phyloP scores from a whole-genome alignment of 2,329 filamentous ascomycete genomes.

The Claviceps maximensis region DNA sequence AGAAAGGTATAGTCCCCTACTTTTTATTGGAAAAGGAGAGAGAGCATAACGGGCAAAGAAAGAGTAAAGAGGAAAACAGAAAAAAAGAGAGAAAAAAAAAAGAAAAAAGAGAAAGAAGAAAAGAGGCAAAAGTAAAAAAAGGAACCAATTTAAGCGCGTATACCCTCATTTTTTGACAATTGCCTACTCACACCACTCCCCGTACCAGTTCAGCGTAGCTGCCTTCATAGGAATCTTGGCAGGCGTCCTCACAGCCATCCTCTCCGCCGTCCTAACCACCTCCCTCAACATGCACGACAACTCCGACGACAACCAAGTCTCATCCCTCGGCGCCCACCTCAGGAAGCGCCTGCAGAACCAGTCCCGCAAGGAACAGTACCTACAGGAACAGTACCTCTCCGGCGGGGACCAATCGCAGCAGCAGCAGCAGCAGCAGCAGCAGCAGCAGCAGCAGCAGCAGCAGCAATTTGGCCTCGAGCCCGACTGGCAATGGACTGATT shows the following conservation, averaged over 20 bases:
- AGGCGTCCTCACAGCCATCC: slow-evolving; percentile 45
- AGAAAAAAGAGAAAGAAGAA: background rate
- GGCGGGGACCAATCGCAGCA: background rate
- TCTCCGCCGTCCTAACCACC: slow-evolving; percentile 41
- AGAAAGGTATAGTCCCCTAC: too few species aligned
- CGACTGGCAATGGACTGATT: slow-evolving; percentile 26
- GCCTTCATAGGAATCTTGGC: slow-evolving; percentile 51
- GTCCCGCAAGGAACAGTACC: slow-evolving; percentile 5
- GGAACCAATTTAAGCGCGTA: too few species aligned
- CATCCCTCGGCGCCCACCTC: slow-evolving; percentile 3
- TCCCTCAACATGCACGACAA: slow-evolving; percentile 30
- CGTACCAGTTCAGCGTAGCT: slow-evolving; percentile 44
- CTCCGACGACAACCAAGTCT: slow-evolving; percentile 7
- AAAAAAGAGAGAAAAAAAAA: background rate
- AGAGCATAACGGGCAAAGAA: too few species aligned
- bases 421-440: background rate
- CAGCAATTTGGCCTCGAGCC: slow-evolving; percentile 16
- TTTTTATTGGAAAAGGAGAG: background rate
- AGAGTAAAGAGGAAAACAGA: background rate
- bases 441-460: background rate
- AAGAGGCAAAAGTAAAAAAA: too few species aligned
- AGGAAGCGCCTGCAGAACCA: slow-evolving; percentile 1
- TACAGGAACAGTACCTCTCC: slow-evolving; percentile 5
- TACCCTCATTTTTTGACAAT: background rate
- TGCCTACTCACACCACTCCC: background rate